Percentiles rank a stretch among this genome's conserved stretches.
phyloP scores from a whole-genome alignment of 345 rosid genomes.

The Durio zibethinus region DNA sequence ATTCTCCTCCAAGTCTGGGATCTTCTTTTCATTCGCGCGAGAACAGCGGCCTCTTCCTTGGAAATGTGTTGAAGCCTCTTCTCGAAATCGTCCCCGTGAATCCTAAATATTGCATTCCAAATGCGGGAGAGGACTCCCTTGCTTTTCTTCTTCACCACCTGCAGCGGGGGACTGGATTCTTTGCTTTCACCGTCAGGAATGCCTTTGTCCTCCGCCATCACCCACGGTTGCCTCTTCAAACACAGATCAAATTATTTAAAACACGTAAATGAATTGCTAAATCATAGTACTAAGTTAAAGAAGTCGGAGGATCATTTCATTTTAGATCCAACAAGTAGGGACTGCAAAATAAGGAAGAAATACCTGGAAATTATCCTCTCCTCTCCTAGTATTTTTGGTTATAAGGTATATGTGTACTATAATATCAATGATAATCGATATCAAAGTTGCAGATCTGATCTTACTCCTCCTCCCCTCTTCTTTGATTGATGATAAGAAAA shows the following conservation, averaged over 20 bases:
- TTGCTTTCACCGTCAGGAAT: conserved; percentile 32
- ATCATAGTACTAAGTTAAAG: not conserved
- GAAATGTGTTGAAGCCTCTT: conserved; percentile 77
- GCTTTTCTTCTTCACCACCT: conserved; percentile 37
- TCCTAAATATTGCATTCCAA: conserved; percentile 64
- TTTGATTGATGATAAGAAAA: not conserved
- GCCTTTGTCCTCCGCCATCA: conserved; percentile 39
- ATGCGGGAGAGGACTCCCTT: conserved; percentile 69
- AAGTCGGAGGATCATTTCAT: not conserved
- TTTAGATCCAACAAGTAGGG: no score
- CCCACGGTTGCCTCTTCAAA: not conserved
- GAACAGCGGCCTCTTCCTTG: conserved; percentile 77
- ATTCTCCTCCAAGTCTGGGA: conserved; percentile 61
- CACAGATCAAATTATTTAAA: not conserved
- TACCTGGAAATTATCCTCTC: not conserved
- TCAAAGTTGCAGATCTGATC: not conserved
- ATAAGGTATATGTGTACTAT: no score
- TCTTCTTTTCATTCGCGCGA: conserved; percentile 62
- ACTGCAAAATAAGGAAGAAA: not conserved
- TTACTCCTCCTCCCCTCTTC: not conserved
- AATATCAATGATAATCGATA: not conserved
- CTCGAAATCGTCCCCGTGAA: conserved; percentile 75
- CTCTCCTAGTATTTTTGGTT: not conserved
- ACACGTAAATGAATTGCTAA: no score
- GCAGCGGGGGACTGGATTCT: conserved; percentile 23